These are phyloP conservation scores for Isoetes taiwanensis DNA, from an alignment of 75 land plant species.

Conservation along the genomic window DNA sequence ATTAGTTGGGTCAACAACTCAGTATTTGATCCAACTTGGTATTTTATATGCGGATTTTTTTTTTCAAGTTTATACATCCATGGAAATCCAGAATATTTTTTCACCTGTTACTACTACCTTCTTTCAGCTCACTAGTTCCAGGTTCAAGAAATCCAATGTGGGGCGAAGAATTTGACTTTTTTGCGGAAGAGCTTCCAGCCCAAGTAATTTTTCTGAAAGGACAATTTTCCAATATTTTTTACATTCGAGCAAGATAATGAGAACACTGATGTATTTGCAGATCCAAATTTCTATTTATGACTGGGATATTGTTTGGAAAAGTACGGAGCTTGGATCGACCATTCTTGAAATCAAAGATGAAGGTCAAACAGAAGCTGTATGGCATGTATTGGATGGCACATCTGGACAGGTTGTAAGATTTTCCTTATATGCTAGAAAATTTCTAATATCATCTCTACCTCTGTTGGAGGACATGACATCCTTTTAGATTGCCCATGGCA, in stretches of 20 bases:
- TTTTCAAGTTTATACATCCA: no score
- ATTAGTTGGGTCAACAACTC: no score
- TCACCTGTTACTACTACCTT: neutral
- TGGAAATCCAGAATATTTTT: no score
- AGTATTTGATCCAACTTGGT: no score
- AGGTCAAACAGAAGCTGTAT: conserved; percentile 64
- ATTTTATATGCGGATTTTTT: no score
- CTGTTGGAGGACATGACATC: no score
- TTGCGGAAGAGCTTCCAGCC: conserved; percentile 77
- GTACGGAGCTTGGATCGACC: conserved; percentile 84
- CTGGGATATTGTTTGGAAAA: conserved; percentile 99
- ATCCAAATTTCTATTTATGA: conserved; percentile 81
- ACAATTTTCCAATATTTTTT: no score
- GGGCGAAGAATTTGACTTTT: conserved; percentile 97
- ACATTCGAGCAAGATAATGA: neutral
- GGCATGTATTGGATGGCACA: conserved; percentile 76
- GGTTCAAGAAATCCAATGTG: conserved; percentile 98
- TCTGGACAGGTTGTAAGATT: conserved; percentile 69
- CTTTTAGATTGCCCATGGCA: no score
- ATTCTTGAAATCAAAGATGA: conserved; percentile 62
- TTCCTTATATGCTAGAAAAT: neutral
- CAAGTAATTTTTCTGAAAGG: conserved; percentile 39
- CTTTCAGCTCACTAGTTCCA: conserved; percentile 86
- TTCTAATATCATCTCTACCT: no score
- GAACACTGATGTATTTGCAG: conserved; percentile 17